Evolutionary conservation across 371 early-diverging fungal genomes (phyloP).

Genomic region (Mucor lusitanicus): DNA sequence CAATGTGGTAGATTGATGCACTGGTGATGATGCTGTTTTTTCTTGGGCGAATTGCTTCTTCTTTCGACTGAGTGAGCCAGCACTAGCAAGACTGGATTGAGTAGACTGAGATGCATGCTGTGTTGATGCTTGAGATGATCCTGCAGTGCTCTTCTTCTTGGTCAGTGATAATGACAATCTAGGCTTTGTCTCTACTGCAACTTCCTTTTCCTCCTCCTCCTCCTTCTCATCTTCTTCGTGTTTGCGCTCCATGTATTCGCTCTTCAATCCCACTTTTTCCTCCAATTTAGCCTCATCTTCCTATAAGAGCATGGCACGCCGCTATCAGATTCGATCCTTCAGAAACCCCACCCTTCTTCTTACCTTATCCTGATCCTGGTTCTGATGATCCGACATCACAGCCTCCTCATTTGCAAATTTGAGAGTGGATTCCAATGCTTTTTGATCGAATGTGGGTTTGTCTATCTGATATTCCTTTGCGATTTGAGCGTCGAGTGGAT

Average conservation of each 20-base stretch:
- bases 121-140: neutral
- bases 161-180: constrained; percentile 10
- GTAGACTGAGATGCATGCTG: neutral
- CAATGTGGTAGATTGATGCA: too few relatives aligned
- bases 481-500: constrained; percentile 56
- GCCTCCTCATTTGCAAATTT: constrained; percentile 28
- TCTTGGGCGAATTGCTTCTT: neutral
- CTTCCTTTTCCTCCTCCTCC: neutral
- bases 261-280: neutral
- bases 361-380: neutral
- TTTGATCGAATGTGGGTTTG: constrained; percentile 31
- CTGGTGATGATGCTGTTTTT: too few relatives aligned
- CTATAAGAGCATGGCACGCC: neutral
- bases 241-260: neutral
- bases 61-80: neutral
- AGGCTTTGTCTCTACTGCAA: neutral
- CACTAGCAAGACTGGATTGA: neutral
- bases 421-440: constrained; percentile 41
- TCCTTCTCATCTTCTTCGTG: too few relatives aligned
- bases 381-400: neutral
- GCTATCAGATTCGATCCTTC: too few relatives aligned
- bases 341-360: neutral
- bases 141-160: constrained; percentile 9
- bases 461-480: constrained; percentile 49
- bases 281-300: neutral